Conservation (phyloP, 2,329 filamentous ascomycete genomes). For the Diaporthe vexans region DNA sequence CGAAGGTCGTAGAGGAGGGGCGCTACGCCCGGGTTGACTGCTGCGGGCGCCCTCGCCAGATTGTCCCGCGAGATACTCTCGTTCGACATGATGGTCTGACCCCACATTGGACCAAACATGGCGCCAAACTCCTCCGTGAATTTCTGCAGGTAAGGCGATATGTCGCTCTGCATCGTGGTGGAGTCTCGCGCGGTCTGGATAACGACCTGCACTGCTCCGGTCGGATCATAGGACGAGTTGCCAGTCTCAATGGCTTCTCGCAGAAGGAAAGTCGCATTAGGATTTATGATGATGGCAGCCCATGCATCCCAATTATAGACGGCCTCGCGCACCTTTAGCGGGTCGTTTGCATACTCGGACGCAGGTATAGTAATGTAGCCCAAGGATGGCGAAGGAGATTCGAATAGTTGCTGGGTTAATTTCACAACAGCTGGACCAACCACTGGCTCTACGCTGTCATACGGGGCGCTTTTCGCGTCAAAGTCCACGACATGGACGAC, state of each 20-base stretch:
- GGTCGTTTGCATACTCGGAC: constrained; percentile 68
- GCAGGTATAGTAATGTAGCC: constrained; percentile 65
- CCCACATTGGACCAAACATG: constrained; percentile 63
- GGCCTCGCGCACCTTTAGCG: constrained; percentile 67
- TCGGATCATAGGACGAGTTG: constrained; percentile 72
- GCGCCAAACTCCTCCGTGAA: constrained; percentile 62
- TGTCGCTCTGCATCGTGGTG: constrained; percentile 65
- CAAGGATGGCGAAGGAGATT: constrained; percentile 56
- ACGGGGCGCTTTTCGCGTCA: constrained; percentile 68
- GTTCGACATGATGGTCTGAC: constrained; percentile 56
- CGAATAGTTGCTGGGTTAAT: constrained; percentile 58
- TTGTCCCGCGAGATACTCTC: constrained; percentile 51
- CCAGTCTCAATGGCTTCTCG: constrained; percentile 66
- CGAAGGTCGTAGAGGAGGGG: constrained; percentile 64
- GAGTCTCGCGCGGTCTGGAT: constrained; percentile 70
- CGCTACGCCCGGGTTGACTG: constrained; percentile 51
- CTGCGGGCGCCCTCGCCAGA: constrained; percentile 47
- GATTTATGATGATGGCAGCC: constrained; percentile 73
- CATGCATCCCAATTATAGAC: constrained; percentile 72
- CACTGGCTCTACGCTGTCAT: constrained; percentile 61
- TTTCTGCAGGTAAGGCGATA: constrained; percentile 63
- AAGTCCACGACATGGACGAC: constrained; percentile 74
- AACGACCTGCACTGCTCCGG: constrained; percentile 69
- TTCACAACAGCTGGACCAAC: constrained; percentile 69
- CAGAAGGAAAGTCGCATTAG: constrained; percentile 72